Percentiles rank a stretch among this genome's conserved stretches.
Conservation (phyloP, 2,329 filamentous ascomycete species). For the Aspergillus sp. region DNA sequence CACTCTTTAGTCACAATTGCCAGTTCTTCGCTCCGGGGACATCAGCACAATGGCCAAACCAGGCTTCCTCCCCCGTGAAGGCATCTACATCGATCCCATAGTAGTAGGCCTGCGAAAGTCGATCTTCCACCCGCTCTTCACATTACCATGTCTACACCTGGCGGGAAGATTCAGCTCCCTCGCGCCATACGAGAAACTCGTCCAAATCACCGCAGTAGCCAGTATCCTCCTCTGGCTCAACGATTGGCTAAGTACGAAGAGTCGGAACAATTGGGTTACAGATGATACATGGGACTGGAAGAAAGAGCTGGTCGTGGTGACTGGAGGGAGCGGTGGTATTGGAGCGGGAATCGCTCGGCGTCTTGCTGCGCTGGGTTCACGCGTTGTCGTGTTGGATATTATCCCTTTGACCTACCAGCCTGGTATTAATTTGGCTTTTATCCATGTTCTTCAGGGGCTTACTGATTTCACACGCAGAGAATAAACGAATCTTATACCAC, state of each 20-base stretch:
- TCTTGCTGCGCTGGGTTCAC: conserved; percentile 29
- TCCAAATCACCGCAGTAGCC: conserved; percentile 1
- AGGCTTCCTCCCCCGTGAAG: conserved; percentile 16
- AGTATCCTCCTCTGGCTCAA: conserved; percentile 18
- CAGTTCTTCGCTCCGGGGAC: not conserved
- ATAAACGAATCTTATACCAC: conserved; percentile 24
- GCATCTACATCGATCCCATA: conserved; percentile 24
- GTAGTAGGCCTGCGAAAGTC: conserved; percentile 10
- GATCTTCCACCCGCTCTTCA: conserved; percentile 13
- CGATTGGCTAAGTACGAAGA: conserved; percentile 16
- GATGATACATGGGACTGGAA: conserved; percentile 39
- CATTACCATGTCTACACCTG: not conserved
- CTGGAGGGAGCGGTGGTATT: conserved; percentile 48
- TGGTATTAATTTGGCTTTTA: conserved; percentile 9
- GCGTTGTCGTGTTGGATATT: conserved; percentile 40
- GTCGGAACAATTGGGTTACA: conserved; percentile 20
- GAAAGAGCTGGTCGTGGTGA: conserved; percentile 46
- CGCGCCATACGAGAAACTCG: not conserved
- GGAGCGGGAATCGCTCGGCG: conserved; percentile 36
- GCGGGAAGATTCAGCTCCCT: not conserved
- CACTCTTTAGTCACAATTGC: not conserved
- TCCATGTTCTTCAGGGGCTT: too few relatives aligned
- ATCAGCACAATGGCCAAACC: not conserved
- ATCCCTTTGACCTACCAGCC: conserved; percentile 22
- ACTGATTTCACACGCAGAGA: too few relatives aligned